Base-by-base conservation (phyloP, 2,329 filamentous ascomycete species). In the Fusarium avenaceum region DNA sequence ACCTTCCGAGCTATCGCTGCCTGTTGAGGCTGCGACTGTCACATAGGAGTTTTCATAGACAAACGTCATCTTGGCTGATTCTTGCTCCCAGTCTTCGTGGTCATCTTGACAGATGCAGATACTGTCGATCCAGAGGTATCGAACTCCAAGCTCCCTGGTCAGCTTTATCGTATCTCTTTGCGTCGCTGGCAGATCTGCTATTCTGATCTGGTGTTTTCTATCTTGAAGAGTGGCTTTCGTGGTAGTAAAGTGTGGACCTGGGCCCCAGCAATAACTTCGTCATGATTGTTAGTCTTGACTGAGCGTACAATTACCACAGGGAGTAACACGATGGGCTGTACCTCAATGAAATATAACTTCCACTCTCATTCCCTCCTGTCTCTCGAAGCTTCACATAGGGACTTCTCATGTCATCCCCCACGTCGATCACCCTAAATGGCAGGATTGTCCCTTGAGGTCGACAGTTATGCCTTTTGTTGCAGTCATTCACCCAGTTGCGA, bases 71-170 rank as follows among this genome's bases (percentile, higher is more conserved):
- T 38, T 43, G 15, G 38, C 32, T 6, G 57, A 60, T 13, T 60
- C 58, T 0, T 33, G 33, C 4, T 60, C 45, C 58, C 55, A 61
- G 11, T 61, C 55, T 4, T 46, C 33, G 2, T 30, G 15, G n/a
- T 61, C 55, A 0, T 50, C 58, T 11, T 61, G 58, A 6, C 46
- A 61, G 1, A 61, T 61, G 2, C 55, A 61, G 2, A 61, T 30
- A 4, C 58, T 53, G 8, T 61, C 58, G n/a, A 61, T 60, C 58
- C 46, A 61, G 1, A 61, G 1, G 9, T 61, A 62, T 11, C 33
- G 15, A 0, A 62, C 7, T 0, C 4, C 17, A 0, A 62, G 19
- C 1, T 40, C 15, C 0, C 42, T 4, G 1, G 46, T 10, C 1
- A 62, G n/a, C 2, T 11, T 20, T 1, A 61, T 53, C 0, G 20